Evolutionary conservation across 352 stramenopile species (phyloP).

Genomic region (Globisporangium irregulare): DNA sequence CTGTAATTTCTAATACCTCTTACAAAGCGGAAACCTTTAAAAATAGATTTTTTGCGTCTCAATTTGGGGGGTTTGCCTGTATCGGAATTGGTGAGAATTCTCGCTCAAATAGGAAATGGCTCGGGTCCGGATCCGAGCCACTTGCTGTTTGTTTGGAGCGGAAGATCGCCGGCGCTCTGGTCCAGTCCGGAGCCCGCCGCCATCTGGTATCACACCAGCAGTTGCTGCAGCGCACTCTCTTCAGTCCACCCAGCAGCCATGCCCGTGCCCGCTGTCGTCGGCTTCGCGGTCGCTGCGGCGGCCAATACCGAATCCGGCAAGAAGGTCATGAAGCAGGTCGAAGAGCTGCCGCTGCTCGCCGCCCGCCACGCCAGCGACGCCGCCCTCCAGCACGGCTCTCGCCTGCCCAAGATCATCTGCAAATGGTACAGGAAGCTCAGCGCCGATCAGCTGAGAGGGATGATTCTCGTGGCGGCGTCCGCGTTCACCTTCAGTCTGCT

Average conservation of each 20-base stretch:
- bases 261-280: slow-evolving; percentile 11
- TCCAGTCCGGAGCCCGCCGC: neutral
- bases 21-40: too few species aligned
- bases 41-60: too few species aligned
- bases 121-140: too few species aligned
- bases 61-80: too few species aligned
- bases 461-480: slow-evolving; percentile 46
- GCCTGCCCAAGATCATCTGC: slow-evolving; percentile 2
- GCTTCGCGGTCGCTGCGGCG: slow-evolving; percentile 9
- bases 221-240: too few species aligned
- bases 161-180: neutral
- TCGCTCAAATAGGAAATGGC: too few species aligned
- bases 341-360: slow-evolving; percentile 44
- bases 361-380: slow-evolving; percentile 23
- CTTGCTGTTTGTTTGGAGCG: too few species aligned
- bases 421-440: slow-evolving; percentile 16
- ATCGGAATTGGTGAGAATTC: too few species aligned
- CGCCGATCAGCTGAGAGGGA: slow-evolving; percentile 23
- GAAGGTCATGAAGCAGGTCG: slow-evolving; percentile 34
- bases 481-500: slow-evolving; percentile 62
- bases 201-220: neutral
- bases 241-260: neutral
- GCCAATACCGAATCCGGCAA: slow-evolving; percentile 23
- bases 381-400: neutral
- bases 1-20: too few species aligned